These are phyloP conservation scores for Colletotrichum liriopes DNA, from an alignment of 2,329 filamentous ascomycete genomes.

Conservation along the genomic window DNA sequence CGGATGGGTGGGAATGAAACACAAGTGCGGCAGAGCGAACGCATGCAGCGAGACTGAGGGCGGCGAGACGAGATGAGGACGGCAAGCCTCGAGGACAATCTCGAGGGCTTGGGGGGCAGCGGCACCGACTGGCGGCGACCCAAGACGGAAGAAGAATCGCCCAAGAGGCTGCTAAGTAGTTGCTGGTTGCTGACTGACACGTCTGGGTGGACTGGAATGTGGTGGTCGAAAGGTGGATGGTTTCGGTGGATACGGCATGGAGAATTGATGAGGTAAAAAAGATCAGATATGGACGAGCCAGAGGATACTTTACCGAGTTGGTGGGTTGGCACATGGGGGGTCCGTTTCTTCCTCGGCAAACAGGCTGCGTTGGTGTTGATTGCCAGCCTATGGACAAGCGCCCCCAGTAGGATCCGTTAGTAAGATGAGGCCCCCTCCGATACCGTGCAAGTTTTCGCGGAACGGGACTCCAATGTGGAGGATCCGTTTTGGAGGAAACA, in stretches of 20 bases:
- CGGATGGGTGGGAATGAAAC: background rate
- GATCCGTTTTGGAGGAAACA: background rate
- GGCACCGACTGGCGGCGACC: background rate
- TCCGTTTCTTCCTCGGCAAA: background rate
- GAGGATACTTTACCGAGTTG: constrained; percentile 2
- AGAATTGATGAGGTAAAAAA: constrained; percentile 28
- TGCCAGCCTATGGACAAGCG: background rate
- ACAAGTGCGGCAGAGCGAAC: constrained; percentile 15
- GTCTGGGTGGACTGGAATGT: background rate
- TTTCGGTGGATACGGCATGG: constrained; percentile 28
- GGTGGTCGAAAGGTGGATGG: constrained; percentile 6
- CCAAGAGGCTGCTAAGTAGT: background rate
- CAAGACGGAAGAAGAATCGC: background rate
- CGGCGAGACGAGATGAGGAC: constrained; percentile 10
- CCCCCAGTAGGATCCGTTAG: background rate
- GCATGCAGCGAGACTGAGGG: constrained; percentile 19
- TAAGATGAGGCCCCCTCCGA: background rate
- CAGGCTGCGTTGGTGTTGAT: background rate
- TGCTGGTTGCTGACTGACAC: background rate
- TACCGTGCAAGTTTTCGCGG: background rate
- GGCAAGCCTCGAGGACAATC: background rate
- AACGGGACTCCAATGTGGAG: background rate
- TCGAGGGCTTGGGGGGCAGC: background rate
- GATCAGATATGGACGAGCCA: background rate
- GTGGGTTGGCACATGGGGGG: background rate